Percentiles rank a stretch among this genome's conserved stretches.
phyloP scores from a whole-genome alignment of 139 green algal species.

The Tetraselmis striata region DNA sequence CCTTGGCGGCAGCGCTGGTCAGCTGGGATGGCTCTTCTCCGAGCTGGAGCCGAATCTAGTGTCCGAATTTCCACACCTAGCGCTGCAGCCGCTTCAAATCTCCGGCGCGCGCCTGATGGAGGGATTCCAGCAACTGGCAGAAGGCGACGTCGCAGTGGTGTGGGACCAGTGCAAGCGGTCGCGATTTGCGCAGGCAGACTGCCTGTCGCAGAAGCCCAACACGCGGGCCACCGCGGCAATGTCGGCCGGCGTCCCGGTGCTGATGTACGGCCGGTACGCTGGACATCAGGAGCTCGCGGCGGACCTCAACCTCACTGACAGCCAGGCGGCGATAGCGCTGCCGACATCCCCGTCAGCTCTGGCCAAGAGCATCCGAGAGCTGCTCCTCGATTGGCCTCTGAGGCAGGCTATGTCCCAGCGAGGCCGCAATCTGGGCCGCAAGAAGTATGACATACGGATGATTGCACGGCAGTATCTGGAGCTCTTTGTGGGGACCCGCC shows the following conservation, averaged over 20 bases:
- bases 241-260: not conserved
- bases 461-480: not conserved
- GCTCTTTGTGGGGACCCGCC: not conserved
- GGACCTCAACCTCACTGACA: not conserved
- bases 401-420: not conserved
- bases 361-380: not conserved
- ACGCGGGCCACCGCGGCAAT: not conserved
- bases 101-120: not conserved
- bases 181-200: not conserved
- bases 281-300: not conserved
- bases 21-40: not conserved
- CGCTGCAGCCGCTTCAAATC: not conserved
- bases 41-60: not conserved
- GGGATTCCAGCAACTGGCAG: not conserved
- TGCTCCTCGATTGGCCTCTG: not conserved
- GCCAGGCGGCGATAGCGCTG: not conserved
- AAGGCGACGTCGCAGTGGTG: not conserved
- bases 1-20: not conserved
- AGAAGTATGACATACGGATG: not conserved
- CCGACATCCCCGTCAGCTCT: not conserved
- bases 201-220: not conserved
- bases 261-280: not conserved
- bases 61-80: not conserved
- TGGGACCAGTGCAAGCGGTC: not conserved
- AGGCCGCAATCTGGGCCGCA: not conserved